Conservation (phyloP, 2,329 filamentous ascomycete genomes). For the Talaromyces sp. region DNA sequence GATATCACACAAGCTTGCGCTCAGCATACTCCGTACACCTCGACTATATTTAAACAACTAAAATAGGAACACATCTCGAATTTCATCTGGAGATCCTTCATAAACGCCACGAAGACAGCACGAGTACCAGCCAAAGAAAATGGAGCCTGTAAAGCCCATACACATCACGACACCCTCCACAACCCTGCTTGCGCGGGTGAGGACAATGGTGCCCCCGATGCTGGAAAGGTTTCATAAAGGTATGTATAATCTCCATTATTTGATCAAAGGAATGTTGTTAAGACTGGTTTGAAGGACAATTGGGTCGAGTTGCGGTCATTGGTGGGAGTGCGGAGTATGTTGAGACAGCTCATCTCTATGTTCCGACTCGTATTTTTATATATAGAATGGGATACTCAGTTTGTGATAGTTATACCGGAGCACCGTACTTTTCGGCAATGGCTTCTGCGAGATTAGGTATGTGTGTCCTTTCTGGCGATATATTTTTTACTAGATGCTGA, state of each 20-base stretch:
- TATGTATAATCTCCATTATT: slow-evolving; percentile 34
- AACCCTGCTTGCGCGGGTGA: slow-evolving; percentile 71
- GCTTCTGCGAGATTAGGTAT: slow-evolving; percentile 79
- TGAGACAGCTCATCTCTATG: slow-evolving; percentile 6
- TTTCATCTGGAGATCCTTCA: too few species aligned
- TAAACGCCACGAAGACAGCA: too few species aligned
- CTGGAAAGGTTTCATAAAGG: slow-evolving; percentile 95
- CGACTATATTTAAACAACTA: background rate
- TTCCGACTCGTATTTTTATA: background rate
- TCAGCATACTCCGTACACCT: background rate
- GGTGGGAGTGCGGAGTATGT: slow-evolving; percentile 77
- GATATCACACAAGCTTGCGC: background rate
- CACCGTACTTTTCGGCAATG: slow-evolving; percentile 97
- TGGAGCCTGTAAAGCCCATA: slow-evolving; percentile 26
- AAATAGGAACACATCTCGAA: background rate
- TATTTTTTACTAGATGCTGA: background rate
- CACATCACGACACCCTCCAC: slow-evolving; percentile 63
- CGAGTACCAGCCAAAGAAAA: too few species aligned
- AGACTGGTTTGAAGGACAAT: slow-evolving; percentile 59
- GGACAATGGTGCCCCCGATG: slow-evolving; percentile 90
- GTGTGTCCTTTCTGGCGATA: slow-evolving; percentile 9
- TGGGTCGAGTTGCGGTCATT: slow-evolving; percentile 87
- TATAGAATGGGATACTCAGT: background rate
- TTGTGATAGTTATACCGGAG: slow-evolving; percentile 69
- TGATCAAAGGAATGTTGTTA: background rate